These are phyloP conservation scores for Euphorbia neoarborescens DNA, from an alignment of 441 rosid genomes.

Conservation along the genomic window DNA sequence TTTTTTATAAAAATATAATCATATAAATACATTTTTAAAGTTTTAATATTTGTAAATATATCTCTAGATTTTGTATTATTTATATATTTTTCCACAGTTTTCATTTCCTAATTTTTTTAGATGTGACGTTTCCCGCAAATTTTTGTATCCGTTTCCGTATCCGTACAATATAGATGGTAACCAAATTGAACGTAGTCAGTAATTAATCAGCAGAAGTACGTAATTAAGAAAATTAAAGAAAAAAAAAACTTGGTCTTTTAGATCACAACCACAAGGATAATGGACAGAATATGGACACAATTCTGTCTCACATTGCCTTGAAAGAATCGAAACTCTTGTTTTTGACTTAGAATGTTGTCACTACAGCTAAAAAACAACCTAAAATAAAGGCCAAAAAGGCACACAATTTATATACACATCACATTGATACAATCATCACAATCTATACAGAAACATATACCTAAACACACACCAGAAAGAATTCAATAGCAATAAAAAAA, in stretches of 20 bases:
- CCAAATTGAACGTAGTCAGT: not conserved
- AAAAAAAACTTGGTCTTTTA: not conserved
- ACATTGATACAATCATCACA: slow-evolving; percentile 1
- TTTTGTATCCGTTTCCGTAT: too few species aligned
- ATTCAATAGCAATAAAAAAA: slow-evolving; percentile 3
- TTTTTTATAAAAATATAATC: too few species aligned
- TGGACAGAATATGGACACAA: slow-evolving; percentile 22
- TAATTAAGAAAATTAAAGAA: slow-evolving; percentile 5
- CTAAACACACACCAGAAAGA: slow-evolving; percentile 6
- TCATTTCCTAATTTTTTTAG: too few species aligned
- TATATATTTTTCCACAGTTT: too few species aligned
- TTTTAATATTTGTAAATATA: too few species aligned
- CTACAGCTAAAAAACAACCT: slow-evolving; percentile 16
- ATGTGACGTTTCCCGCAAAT: too few species aligned
- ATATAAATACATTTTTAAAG: too few species aligned
- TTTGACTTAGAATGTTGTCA: slow-evolving; percentile 10
- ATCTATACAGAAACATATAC: slow-evolving; percentile 13
- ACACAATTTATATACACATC: slow-evolving; percentile 21
- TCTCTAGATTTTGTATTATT: too few species aligned
- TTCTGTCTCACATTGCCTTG: slow-evolving; percentile 21
- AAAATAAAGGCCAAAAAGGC: slow-evolving; percentile 20
- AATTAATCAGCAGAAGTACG: slow-evolving; percentile 1
- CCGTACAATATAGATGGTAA: not conserved
- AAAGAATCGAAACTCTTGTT: slow-evolving; percentile 29
- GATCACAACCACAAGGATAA: slow-evolving; percentile 11